These are phyloP conservation scores for Casuarina equisetifolia DNA, from an alignment of 306 rosid species.

Conservation along the genomic window DNA sequence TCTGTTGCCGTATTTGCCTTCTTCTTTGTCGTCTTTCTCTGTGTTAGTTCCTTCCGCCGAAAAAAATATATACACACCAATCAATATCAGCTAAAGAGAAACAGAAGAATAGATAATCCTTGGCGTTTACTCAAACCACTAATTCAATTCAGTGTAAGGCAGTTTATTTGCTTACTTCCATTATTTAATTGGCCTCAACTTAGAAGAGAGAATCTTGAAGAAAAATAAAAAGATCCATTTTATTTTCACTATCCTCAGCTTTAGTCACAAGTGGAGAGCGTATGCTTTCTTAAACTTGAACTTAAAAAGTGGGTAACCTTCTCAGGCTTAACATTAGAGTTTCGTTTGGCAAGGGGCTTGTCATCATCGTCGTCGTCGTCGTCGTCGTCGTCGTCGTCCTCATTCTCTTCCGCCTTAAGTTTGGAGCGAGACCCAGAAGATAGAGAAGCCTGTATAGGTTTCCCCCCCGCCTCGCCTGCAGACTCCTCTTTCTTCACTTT, in stretches of 20 bases:
- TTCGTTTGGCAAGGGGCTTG: slow-evolving; percentile 29
- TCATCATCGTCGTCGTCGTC: slow-evolving; percentile 32
- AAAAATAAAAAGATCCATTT: neutral
- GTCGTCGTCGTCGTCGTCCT: slow-evolving; percentile 25
- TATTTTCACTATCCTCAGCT: neutral
- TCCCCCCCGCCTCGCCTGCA: slow-evolving; percentile 18
- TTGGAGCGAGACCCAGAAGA: slow-evolving; percentile 33
- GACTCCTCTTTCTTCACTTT: slow-evolving; percentile 54
- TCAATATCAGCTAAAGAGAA: neutral
- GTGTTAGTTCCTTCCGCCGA: slow-evolving; percentile 43
- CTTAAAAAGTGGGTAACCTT: slow-evolving; percentile 38
- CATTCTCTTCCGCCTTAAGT: slow-evolving; percentile 43
- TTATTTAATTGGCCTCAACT: neutral
- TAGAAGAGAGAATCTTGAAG: too few species aligned
- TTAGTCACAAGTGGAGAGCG: neutral
- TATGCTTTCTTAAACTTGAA: neutral
- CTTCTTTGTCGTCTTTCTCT: slow-evolving; percentile 33
- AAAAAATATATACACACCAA: slow-evolving; percentile 11
- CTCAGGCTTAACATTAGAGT: slow-evolving; percentile 29
- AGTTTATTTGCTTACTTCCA: neutral
- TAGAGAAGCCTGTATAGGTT: slow-evolving; percentile 21
- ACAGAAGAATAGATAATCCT: neutral
- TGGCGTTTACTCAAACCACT: neutral
- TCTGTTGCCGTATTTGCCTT: slow-evolving; percentile 19
- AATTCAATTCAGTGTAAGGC: neutral